phyloP scores from a whole-genome alignment of 75 land plant species.

The Cupressus sempervirens region DNA sequence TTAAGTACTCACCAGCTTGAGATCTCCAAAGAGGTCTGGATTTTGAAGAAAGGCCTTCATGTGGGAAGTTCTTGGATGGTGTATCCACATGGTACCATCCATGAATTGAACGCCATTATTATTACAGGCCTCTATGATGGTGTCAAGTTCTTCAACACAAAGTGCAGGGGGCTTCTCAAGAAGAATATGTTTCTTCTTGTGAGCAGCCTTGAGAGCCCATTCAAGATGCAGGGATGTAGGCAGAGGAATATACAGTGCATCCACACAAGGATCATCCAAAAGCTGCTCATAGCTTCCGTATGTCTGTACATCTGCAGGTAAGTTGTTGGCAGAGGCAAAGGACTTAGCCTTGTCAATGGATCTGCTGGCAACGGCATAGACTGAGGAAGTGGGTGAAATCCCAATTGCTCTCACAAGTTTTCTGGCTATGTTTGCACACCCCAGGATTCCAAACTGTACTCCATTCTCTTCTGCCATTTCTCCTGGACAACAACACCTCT shows the following conservation, averaged over 20 bases:
- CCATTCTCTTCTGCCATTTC: background rate
- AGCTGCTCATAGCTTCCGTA: conserved; percentile 34
- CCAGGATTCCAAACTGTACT: conserved; percentile 57
- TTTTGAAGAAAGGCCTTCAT: conserved; percentile 48
- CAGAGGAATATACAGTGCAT: conserved; percentile 84
- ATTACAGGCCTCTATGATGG: conserved; percentile 43
- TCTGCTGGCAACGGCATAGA: conserved; percentile 48
- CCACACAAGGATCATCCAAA: conserved; percentile 52
- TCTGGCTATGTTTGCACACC: conserved; percentile 63
- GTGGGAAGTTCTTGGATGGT: conserved; percentile 66
- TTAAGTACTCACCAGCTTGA: conserved; percentile 35
- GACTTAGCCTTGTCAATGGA: conserved; percentile 34
- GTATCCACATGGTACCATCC: conserved; percentile 94
- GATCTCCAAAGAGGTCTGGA: conserved; percentile 38
- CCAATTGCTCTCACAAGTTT: conserved; percentile 54
- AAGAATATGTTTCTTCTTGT: conserved; percentile 67
- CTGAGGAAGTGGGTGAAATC: conserved; percentile 31
- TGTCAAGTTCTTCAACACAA: conserved; percentile 49
- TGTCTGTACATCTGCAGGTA: conserved; percentile 8
- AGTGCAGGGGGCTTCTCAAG: conserved; percentile 83
- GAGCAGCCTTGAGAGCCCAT: conserved; percentile 64
- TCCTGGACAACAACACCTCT: background rate
- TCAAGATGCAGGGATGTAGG: conserved; percentile 63
- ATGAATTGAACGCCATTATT: conserved; percentile 60
- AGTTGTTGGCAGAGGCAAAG: conserved; percentile 29